Evolutionary conservation across 1,284 basidiomycete species (phyloP), one percentile per base, ranked within the genome.

Genomic region (Irpex sp.): DNA sequence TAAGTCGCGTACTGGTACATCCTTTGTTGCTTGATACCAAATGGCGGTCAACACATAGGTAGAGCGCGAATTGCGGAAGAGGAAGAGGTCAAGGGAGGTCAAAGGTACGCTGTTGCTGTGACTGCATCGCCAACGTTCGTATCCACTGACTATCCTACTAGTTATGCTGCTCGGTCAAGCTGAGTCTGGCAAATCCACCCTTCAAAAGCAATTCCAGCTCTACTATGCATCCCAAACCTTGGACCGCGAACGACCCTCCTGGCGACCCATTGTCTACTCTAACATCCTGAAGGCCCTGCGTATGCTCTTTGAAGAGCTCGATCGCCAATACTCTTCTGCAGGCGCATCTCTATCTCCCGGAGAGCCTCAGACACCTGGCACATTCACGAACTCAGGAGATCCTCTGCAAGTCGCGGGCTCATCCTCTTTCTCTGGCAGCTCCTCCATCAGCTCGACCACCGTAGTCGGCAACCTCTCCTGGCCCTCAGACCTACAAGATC

Each of bases 121-220:
- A 48, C 37, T 49, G 21, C 28, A 33, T 2, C 7, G 28, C 28
- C 28, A 19, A 14, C 36, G n/a, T 21, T 33, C 12, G 37, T n/a
- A 9, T 14, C 42, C 14, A 39, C 54, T 21, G 1, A 12, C n/a
- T 59, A 54, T 54, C 12, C 52, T 54, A 28, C 48, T 23, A 74
- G 72, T 74, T 6, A 71, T 74, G 69, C 67, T 72, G 5, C 79
- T 91, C 36, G 90, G 90, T 9, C 90, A 91, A 69, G 88, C 89
- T 62, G 89, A 91, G 74, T 88, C 87, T 42, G 89, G 89, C 57
- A 91, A 91, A 72, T 89, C 87, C 0, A 90, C 89, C 1, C 78
- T 91, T 7, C 87, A 88, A 68, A 91, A 90, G 67, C 88, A 92
- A 72, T 90, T 92, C 68, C 90, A 92, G 69, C 79, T 92, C 1